Percentiles rank a stretch among this genome's conserved stretches.
phyloP scores from a whole-genome alignment of 1,284 basidiomycete species.

The Fistulinella staudtii region DNA sequence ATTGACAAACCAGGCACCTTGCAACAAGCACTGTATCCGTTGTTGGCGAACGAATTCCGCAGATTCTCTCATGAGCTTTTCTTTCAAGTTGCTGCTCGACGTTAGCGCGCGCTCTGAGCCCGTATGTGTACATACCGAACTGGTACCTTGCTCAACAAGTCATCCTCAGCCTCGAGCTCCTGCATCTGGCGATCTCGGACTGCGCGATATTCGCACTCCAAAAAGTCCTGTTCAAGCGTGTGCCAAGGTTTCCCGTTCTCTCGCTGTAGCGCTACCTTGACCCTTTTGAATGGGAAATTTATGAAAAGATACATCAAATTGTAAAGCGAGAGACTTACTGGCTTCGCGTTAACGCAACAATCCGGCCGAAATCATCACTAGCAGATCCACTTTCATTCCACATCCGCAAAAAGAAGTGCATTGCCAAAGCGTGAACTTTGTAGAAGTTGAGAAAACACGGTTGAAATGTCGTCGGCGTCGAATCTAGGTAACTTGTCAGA shows the following conservation, averaged over 20 bases:
- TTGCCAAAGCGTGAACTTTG: slow-evolving; percentile 78
- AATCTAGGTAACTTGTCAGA: slow-evolving; percentile 46
- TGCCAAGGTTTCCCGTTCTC: slow-evolving; percentile 83
- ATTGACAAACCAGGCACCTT: slow-evolving; percentile 91
- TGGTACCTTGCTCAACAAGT: slow-evolving; percentile 79
- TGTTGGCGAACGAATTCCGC: slow-evolving; percentile 92
- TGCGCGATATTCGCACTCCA: slow-evolving; percentile 81
- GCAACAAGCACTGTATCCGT: slow-evolving; percentile 80
- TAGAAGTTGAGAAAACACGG: slow-evolving; percentile 89
- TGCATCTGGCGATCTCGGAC: slow-evolving; percentile 93
- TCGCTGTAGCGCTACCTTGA: slow-evolving; percentile 72
- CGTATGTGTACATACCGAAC: slow-evolving; percentile 56
- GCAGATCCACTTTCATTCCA: slow-evolving; percentile 92
- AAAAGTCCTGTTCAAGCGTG: slow-evolving; percentile 82
- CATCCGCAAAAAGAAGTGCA: slow-evolving; percentile 91
- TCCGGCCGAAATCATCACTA: slow-evolving; percentile 73
- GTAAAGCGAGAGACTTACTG: slow-evolving; percentile 54
- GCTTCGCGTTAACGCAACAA: slow-evolving; percentile 80
- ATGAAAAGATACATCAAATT: slow-evolving; percentile 8
- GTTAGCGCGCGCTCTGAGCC: slow-evolving; percentile 5
- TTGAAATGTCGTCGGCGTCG: slow-evolving; percentile 80
- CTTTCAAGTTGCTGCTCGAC: slow-evolving; percentile 70
- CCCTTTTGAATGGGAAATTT: slow-evolving; percentile 38
- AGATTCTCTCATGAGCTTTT: slow-evolving; percentile 86
- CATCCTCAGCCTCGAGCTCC: slow-evolving; percentile 89